Conservation (phyloP, 371 early-diverging fungal species). For the Mortierella sp. region DNA sequence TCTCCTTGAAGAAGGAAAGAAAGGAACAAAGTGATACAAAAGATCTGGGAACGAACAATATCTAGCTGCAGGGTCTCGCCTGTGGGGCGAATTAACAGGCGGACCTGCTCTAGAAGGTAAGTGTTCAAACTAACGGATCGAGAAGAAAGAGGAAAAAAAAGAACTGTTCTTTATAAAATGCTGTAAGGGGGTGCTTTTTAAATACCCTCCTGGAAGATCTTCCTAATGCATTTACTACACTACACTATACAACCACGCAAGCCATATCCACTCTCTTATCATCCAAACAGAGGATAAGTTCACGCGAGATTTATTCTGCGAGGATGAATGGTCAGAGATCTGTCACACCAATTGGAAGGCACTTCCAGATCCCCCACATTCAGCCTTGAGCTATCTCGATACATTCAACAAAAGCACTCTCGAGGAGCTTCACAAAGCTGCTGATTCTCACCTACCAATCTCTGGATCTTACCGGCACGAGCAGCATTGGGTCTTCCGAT, state of each 20-base stretch:
- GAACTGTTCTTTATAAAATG: too few species aligned
- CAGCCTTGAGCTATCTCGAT: constrained; percentile 8
- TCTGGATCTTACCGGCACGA: constrained; percentile 12
- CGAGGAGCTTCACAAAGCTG: constrained; percentile 13
- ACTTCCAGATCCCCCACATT: constrained; percentile 1
- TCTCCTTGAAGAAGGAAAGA: too few species aligned
- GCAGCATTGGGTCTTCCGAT: constrained; percentile 9
- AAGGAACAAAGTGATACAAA: too few species aligned
- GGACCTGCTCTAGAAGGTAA: too few species aligned
- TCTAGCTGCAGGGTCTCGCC: too few species aligned
- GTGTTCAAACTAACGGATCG: too few species aligned
- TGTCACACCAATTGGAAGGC: constrained; percentile 12
- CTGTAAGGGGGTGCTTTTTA: too few species aligned
- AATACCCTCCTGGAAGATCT: too few species aligned
- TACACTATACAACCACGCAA: not conserved
- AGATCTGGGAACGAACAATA: too few species aligned
- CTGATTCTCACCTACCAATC: constrained; percentile 16
- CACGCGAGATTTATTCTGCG: constrained; percentile 5
- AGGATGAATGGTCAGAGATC: constrained; percentile 16
- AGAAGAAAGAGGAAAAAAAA: too few species aligned
- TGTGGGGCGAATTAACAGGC: too few species aligned
- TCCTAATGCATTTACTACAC: too few species aligned
- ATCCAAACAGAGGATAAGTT: not conserved
- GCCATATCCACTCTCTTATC: constrained; percentile 19
- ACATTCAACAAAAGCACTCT: constrained; percentile 15